Evolutionary conservation across 2,329 filamentous ascomycete species (phyloP).

Genomic region (Lasiodiplodia citricola): DNA sequence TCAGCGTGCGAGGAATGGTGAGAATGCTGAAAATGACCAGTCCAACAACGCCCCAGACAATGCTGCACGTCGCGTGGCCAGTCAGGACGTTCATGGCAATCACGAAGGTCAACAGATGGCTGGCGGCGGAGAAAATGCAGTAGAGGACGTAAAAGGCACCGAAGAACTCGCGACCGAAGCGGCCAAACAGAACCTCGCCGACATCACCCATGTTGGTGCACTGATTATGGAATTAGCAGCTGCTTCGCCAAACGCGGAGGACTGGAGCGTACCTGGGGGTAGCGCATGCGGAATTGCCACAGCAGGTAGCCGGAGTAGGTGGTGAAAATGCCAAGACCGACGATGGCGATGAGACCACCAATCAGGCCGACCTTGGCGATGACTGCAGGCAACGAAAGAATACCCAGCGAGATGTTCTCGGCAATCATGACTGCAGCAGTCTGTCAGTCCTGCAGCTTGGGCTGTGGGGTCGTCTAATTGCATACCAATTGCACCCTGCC

Average conservation of each 20-base stretch:
- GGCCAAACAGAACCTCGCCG: constrained; percentile 67
- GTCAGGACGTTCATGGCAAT: constrained; percentile 72
- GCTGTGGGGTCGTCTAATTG: too few relatives aligned
- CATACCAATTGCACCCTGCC: constrained; percentile 33
- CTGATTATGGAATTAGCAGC: constrained; percentile 60
- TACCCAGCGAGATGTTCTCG: constrained; percentile 61
- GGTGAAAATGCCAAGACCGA: constrained; percentile 61
- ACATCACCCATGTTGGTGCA: constrained; percentile 70
- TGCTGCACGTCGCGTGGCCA: constrained; percentile 65
- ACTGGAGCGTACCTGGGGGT: constrained; percentile 58
- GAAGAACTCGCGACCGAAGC: constrained; percentile 54
- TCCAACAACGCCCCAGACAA: constrained; percentile 67
- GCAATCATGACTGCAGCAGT: constrained; percentile 56
- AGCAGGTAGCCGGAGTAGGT: constrained; percentile 68
- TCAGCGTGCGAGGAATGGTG: constrained; percentile 66
- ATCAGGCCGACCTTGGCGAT: constrained; percentile 55
- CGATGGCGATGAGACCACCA: constrained; percentile 49
- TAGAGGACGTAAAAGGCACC: constrained; percentile 60
- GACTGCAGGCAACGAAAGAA: constrained; percentile 51
- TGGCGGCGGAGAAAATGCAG: constrained; percentile 67
- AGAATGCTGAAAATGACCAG: constrained; percentile 63
- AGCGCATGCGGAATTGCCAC: constrained; percentile 63
- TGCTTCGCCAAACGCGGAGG: constrained; percentile 63
- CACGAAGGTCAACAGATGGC: constrained; percentile 73
- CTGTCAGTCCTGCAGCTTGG: constrained; percentile 38